phyloP scores from a whole-genome alignment of 441 rosid species.

The Syzygium malaccense region DNA sequence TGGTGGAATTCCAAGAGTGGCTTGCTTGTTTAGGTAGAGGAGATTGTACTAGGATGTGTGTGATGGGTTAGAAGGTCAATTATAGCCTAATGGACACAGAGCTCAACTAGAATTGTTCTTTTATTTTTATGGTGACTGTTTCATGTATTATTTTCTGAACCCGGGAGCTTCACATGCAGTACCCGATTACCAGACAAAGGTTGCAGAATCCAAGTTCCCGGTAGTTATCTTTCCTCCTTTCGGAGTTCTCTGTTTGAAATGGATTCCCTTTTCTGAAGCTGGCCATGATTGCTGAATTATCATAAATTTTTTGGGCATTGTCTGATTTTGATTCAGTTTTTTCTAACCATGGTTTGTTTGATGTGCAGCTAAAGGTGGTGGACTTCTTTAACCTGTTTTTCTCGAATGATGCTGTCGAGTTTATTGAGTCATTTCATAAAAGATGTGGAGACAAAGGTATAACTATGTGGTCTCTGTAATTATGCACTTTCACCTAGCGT shows the following conservation, averaged over 20 bases:
- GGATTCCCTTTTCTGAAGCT: not conserved
- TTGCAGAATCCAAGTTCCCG: constrained; percentile 71
- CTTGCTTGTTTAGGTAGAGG: not conserved
- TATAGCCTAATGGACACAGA: not conserved
- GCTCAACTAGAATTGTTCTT: not conserved
- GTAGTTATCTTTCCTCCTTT: constrained; percentile 25
- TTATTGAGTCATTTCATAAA: constrained; percentile 70
- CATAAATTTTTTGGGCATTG: not conserved
- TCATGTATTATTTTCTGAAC: not conserved
- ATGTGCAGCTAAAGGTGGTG: constrained; percentile 70
- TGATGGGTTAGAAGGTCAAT: not conserved
- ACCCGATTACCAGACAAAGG: constrained; percentile 49
- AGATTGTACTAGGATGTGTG: not conserved
- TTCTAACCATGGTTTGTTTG: not conserved
- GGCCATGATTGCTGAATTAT: not conserved
- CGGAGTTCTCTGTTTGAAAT: not conserved
- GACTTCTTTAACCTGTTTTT: constrained; percentile 69
- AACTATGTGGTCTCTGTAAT: not conserved
- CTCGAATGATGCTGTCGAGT: constrained; percentile 55
- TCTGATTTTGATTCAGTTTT: constrained; percentile 3
- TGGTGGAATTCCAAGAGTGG: not conserved
- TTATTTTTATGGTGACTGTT: not conserved
- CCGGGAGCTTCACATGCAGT: constrained; percentile 51
- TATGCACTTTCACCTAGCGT: not conserved
- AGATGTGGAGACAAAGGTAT: constrained; percentile 93